phyloP scores from a whole-genome alignment of 257 asterid species.

The Knoxia roxburghii region DNA sequence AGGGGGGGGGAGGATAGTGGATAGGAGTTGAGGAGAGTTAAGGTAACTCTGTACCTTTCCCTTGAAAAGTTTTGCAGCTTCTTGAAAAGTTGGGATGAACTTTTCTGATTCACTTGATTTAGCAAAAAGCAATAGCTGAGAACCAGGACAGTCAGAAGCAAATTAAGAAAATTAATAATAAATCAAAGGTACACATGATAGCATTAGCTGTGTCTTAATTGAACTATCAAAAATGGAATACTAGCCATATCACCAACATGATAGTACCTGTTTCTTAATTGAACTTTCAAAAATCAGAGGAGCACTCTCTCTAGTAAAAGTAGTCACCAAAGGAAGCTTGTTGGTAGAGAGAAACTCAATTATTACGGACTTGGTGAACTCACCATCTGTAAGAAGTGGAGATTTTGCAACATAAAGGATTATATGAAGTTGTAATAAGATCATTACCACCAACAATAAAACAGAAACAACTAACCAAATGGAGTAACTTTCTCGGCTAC shows the following conservation, averaged over 20 bases:
- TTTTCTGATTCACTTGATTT: constrained; percentile 44
- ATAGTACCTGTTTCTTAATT: constrained; percentile 69
- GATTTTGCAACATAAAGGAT: neutral
- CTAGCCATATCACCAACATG: neutral
- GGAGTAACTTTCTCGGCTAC: constrained; percentile 55
- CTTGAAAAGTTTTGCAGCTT: constrained; percentile 83
- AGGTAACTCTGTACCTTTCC: constrained; percentile 59
- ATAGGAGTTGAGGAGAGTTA: too few species aligned
- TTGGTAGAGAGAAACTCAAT: constrained; percentile 71
- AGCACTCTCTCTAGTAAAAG: constrained; percentile 72
- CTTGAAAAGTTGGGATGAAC: constrained; percentile 63
- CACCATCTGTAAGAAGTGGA: constrained; percentile 46
- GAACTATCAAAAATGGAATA: too few species aligned
- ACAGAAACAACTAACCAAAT: constrained; percentile 48
- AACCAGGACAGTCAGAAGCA: constrained; percentile 6
- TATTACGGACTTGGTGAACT: constrained; percentile 55
- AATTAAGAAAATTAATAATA: neutral
- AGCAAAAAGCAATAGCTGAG: constrained; percentile 81
- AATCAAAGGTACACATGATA: too few species aligned
- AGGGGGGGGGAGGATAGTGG: neutral
- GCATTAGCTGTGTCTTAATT: too few species aligned
- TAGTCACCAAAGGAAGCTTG: constrained; percentile 83
- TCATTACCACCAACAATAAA: neutral
- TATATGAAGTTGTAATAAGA: neutral
- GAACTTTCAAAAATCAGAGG: constrained; percentile 67